phyloP scores from a whole-genome alignment of 169 alveolate species.

The Toxoplasma gondii region DNA sequence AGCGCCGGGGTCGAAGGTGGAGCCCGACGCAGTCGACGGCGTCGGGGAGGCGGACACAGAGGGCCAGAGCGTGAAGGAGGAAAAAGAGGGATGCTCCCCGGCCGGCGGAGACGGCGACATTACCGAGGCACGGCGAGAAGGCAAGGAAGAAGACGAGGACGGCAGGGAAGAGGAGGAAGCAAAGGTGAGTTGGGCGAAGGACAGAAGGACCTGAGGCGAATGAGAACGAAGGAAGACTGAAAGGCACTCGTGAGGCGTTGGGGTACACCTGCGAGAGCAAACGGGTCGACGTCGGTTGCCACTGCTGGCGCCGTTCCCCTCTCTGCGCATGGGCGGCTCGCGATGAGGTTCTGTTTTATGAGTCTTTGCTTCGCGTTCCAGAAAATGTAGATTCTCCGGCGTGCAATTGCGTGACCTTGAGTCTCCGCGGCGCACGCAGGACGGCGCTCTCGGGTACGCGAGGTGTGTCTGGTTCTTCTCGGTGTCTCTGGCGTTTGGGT shows the following conservation, averaged over 20 bases:
- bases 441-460: too few relatives aligned
- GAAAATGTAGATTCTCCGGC: too few relatives aligned
- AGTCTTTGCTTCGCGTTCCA: too few relatives aligned
- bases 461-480: too few relatives aligned
- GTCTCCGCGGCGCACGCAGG: too few relatives aligned
- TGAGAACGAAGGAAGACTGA: background rate
- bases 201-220: background rate
- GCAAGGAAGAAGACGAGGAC: background rate
- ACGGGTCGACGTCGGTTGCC: too few relatives aligned
- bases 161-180: background rate
- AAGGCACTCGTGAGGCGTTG: background rate
- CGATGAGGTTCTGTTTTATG: too few relatives aligned
- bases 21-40: background rate
- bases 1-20: background rate
- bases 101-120: background rate
- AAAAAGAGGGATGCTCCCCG: background rate
- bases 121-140: background rate
- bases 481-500: too few relatives aligned
- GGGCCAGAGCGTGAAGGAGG: constrained; percentile 6
- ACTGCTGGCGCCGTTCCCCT: too few relatives aligned
- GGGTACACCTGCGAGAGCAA: background rate
- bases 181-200: background rate
- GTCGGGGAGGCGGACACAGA: background rate
- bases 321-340: too few relatives aligned
- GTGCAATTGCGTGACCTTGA: too few relatives aligned